Conservation (phyloP, 371 early-diverging fungal genomes). For the Sporodiniella umbellata region DNA sequence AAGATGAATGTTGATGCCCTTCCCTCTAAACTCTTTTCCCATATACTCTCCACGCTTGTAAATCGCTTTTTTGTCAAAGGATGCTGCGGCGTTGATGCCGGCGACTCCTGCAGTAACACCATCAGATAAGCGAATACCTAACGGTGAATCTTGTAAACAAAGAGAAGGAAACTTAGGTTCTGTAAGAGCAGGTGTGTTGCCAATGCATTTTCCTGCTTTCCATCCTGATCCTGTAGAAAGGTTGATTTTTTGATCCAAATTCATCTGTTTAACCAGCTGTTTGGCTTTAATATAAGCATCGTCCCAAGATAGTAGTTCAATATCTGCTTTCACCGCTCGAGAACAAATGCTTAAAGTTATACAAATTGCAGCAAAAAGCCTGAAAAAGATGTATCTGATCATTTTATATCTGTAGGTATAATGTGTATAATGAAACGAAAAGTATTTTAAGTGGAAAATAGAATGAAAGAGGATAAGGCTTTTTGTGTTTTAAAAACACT, state of each 20-base stretch:
- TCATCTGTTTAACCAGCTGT: slow-evolving; percentile 25
- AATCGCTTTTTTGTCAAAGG: slow-evolving; percentile 48
- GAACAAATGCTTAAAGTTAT: too few relatives aligned
- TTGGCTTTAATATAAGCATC: slow-evolving; percentile 35
- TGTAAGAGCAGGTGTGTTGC: slow-evolving; percentile 33
- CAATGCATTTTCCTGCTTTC: slow-evolving; percentile 36
- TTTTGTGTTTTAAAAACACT: too few relatives aligned
- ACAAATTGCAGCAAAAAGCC: too few relatives aligned
- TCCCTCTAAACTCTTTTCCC: slow-evolving; percentile 50
- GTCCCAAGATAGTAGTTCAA: slow-evolving; percentile 25
- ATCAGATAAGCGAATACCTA: slow-evolving; percentile 41
- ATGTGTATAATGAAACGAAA: too few relatives aligned
- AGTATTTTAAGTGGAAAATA: too few relatives aligned
- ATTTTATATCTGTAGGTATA: too few relatives aligned
- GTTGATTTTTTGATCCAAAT: slow-evolving; percentile 33
- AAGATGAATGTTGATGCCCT: slow-evolving; percentile 47
- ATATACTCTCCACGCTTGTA: slow-evolving; percentile 39
- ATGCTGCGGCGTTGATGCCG: slow-evolving; percentile 50
- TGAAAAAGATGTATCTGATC: too few relatives aligned
- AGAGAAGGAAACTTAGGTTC: slow-evolving; percentile 51
- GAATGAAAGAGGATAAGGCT: too few relatives aligned
- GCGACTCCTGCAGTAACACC: slow-evolving; percentile 44
- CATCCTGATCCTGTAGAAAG: slow-evolving; percentile 50
- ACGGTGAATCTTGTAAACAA: slow-evolving; percentile 55
- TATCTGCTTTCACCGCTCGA: slow-evolving; percentile 1